Evolutionary conservation across 208 protist genomes (phyloP).

Genomic region (Phytomonas francai): DNA sequence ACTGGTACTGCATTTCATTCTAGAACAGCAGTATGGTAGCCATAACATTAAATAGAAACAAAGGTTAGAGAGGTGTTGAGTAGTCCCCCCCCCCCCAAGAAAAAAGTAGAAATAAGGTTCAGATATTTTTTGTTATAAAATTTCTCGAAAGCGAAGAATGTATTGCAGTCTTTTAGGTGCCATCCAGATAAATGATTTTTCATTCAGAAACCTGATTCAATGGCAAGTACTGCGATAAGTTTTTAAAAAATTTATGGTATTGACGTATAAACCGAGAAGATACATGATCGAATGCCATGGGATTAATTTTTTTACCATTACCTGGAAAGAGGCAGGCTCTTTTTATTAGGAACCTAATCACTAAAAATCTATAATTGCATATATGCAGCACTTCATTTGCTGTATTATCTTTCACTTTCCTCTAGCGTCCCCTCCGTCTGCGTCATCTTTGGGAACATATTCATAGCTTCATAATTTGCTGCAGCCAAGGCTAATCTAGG

Average conservation of each 20-base stretch:
- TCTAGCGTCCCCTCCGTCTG: background rate
- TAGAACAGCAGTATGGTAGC: background rate
- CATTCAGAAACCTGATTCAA: background rate
- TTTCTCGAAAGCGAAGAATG: background rate
- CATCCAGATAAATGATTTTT: background rate
- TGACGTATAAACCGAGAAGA: too few relatives aligned
- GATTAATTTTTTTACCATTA: too few relatives aligned
- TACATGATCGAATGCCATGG: too few relatives aligned
- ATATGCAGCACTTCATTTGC: too few relatives aligned
- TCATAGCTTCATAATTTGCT: background rate
- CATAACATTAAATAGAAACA: background rate
- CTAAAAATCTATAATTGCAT: too few relatives aligned
- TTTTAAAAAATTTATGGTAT: too few relatives aligned
- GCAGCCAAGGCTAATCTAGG: too few relatives aligned
- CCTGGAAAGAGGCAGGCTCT: too few relatives aligned
- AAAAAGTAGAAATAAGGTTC: background rate
- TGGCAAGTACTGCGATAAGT: too few relatives aligned
- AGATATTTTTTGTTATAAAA: background rate
- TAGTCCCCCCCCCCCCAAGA: background rate
- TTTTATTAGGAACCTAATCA: too few relatives aligned
- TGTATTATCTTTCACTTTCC: too few relatives aligned
- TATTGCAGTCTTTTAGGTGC: background rate
- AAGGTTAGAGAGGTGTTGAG: background rate
- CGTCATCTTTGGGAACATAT: background rate
- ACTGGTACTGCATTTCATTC: background rate